These are phyloP conservation scores for Candida cerambycidarum DNA, from an alignment of 805 yeast species.

Conservation along the genomic window DNA sequence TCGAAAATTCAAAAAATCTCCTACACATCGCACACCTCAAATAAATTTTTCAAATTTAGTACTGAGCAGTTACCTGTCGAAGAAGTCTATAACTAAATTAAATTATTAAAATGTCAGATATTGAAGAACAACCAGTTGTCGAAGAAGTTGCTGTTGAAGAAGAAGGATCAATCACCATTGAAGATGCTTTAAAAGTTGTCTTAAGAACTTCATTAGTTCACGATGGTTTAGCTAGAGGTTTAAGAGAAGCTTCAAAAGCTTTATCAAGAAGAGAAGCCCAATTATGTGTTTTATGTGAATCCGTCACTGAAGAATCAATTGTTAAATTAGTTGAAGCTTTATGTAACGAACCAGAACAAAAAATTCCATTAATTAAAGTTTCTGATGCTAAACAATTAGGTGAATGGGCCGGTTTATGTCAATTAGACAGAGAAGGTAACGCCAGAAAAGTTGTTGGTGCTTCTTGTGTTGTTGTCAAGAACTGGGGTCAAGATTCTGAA, in stretches of 20 bases:
- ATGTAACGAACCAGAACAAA: constrained; percentile 95
- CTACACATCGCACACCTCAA: constrained; percentile 1
- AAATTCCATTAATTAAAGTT: constrained; percentile 98
- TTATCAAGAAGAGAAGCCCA: constrained; percentile 96
- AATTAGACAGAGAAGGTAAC: constrained; percentile 99
- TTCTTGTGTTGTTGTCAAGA: constrained; percentile 98
- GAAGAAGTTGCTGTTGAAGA: constrained; percentile 85
- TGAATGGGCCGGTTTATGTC: constrained; percentile 99
- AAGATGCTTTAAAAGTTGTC: constrained; percentile 97
- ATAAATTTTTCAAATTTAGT: constrained; percentile 19
- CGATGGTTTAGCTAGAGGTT: constrained; percentile 99
- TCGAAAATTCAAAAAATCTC: neutral
- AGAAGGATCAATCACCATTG: constrained; percentile 89
- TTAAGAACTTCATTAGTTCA: constrained; percentile 96
- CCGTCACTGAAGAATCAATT: constrained; percentile 97
- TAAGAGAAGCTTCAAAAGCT: constrained; percentile 99
- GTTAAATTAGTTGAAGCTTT: constrained; percentile 98
- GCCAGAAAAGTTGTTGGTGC: constrained; percentile 99
- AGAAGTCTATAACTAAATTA: constrained; percentile 57
- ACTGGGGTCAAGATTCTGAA: constrained; percentile 99
- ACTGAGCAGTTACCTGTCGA: constrained; percentile 72
- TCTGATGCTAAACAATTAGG: constrained; percentile 99
- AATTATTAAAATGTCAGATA: constrained; percentile 73
- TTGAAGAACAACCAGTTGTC: constrained; percentile 81
- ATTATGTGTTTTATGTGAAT: constrained; percentile 94